Base-by-base conservation (phyloP, 768 basidiomycete species). In the Russula griseocarnosa region DNA sequence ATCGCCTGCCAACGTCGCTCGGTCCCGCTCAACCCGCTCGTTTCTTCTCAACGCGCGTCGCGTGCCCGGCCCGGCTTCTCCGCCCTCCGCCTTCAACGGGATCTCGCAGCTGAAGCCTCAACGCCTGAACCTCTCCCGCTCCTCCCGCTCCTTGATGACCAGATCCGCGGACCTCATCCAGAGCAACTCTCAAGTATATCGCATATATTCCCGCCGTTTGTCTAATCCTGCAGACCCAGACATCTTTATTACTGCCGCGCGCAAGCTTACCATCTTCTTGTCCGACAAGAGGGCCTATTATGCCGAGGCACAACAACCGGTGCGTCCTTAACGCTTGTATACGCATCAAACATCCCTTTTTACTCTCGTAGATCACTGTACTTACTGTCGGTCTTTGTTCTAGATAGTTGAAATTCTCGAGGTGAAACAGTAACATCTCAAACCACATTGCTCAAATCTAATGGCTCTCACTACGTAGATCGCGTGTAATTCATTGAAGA, bases 361-460 rank as follows among this genome's bases (percentile, higher is more conserved):
- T 24, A 32, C 28, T n/a, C 20, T 50, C 36, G 20, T 49, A n/a
- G 20, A 42, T 40, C 6, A 4, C 16, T 46, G 40, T 60, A 3
- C 30, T 56, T 38, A 55, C 16, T 18, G 8, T 51, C 22, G 44
- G 38, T 36, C 18, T 38, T 63, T 22, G 22, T 22, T 44, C 13
- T 52, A 65, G 64, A 55, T 65, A n/a, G 4, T 65, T 32, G 64
- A 61, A 22, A 28, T 61, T 30, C 50, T 65, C 20, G 59, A 65
- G 64, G 64, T 65, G 42, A 65, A 28, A 16, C 42, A 40, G 55
- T 28, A n/a, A 6, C 46, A 26, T 44, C 32, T 28, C 20, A 22
- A 30, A 46, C 56, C 32, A n/a, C 26, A 18, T 46, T 16, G 24
- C 58, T 55, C 30, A 64, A n/a, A 55, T 55, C 22, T 16, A 9